Percentiles rank a stretch among this genome's conserved stretches.
Conservation (phyloP, 805 yeast species). For the Clavispora asparagi region DNA sequence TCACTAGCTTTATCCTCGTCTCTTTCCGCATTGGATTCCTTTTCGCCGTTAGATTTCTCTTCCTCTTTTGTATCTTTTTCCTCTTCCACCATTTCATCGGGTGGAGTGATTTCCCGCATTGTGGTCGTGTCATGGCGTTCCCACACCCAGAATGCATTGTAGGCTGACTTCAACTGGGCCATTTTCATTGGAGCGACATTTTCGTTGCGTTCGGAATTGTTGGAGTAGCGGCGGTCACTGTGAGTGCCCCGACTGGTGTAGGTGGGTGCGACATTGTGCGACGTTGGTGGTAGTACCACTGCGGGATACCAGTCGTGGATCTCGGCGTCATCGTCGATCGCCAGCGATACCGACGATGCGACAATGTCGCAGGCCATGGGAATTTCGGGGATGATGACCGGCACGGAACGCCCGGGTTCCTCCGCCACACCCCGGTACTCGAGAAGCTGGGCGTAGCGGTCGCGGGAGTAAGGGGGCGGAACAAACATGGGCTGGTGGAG, state of each 20-base stretch:
- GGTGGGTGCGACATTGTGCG: not conserved
- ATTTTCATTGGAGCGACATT: not conserved
- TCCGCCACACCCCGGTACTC: not conserved
- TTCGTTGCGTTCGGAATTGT: slow-evolving; percentile 5
- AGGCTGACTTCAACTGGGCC: slow-evolving; percentile 22
- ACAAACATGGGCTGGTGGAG: not conserved
- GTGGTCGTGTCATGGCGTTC: slow-evolving; percentile 21
- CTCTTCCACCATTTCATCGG: not conserved
- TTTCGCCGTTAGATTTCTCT: too few relatives aligned
- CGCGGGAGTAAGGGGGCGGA: not conserved
- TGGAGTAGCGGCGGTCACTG: slow-evolving; percentile 11
- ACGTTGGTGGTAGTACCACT: not conserved
- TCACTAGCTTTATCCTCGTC: too few relatives aligned
- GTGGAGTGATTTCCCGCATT: slow-evolving; percentile 4
- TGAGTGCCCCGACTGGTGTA: not conserved
- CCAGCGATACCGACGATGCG: not conserved
- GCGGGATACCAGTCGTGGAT: not conserved
- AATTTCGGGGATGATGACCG: not conserved
- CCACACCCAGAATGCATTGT: slow-evolving; percentile 27
- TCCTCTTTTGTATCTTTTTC: too few relatives aligned
- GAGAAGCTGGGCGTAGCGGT: not conserved
- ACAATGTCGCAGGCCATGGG: not conserved
- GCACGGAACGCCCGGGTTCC: not conserved
- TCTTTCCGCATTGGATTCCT: too few relatives aligned
- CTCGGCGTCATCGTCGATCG: not conserved